Conservation (phyloP, 2,329 filamentous ascomycete species). For the Plectosphaerella cucumerina region DNA sequence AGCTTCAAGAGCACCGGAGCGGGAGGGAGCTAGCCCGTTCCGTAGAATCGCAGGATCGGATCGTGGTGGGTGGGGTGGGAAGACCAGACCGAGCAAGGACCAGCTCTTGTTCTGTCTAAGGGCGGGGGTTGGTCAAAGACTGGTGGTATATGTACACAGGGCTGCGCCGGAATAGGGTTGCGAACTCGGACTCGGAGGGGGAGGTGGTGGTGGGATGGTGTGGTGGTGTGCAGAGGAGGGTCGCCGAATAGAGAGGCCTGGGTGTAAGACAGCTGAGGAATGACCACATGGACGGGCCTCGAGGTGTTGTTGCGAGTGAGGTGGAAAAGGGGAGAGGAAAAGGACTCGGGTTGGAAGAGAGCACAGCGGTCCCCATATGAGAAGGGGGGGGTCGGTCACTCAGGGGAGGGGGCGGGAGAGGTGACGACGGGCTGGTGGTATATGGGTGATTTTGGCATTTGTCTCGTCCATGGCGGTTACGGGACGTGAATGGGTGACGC, state of each 20-base stretch:
- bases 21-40: not conserved
- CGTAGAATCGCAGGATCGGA: not conserved
- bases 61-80: not conserved
- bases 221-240: slow-evolving; percentile 7
- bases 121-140: not conserved
- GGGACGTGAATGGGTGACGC: slow-evolving; percentile 4
- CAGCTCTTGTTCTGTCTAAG: not conserved
- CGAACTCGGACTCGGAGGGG: slow-evolving; percentile 8
- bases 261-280: slow-evolving; percentile 3
- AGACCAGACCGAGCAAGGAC: not conserved
- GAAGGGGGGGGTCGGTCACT: not conserved
- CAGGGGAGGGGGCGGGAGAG: not conserved
- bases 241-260: slow-evolving; percentile 7
- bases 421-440: not conserved
- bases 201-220: slow-evolving; percentile 11
- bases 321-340: not conserved
- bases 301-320: not conserved
- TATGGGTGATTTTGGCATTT: slow-evolving; percentile 1
- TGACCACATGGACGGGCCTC: not conserved
- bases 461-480: slow-evolving; percentile 1
- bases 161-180: not conserved
- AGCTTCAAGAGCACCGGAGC: not conserved
- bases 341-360: not conserved
- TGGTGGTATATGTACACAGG: not conserved
- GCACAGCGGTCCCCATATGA: not conserved